Percentiles rank a stretch among this genome's conserved stretches.
These are phyloP conservation scores for Chlorella sp. DNA, from an alignment of 139 green algal species.

Conservation along the genomic window DNA sequence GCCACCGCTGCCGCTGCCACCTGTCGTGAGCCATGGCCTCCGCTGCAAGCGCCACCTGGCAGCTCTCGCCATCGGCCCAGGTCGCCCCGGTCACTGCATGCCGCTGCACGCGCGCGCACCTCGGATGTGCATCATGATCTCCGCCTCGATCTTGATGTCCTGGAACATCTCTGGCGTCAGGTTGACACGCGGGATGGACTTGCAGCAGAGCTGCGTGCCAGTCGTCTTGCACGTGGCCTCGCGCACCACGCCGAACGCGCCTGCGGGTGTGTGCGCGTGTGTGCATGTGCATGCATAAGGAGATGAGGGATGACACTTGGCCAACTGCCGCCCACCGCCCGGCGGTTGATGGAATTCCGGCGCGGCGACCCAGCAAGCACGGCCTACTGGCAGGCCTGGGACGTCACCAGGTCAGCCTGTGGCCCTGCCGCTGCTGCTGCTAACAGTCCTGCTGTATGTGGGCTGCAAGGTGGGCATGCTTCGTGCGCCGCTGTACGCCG, in stretches of 20 bases:
- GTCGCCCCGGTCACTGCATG: background rate
- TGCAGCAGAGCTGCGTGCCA: slow-evolving; percentile 6
- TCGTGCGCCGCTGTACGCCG: background rate
- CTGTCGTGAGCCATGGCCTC: background rate
- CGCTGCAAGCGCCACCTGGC: background rate
- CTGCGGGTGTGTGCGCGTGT: too few species aligned
- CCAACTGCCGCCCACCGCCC: background rate
- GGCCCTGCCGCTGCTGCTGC: background rate
- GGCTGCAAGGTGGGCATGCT: background rate
- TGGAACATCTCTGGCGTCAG: slow-evolving; percentile 1
- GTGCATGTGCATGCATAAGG: background rate
- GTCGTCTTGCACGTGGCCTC: background rate
- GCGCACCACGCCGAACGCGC: slow-evolving; percentile 10
- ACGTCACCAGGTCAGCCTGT: background rate
- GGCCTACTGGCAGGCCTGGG: background rate
- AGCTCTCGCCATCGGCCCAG: background rate
- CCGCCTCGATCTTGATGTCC: slow-evolving; percentile 12
- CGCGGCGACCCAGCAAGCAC: too few species aligned
- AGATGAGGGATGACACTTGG: background rate
- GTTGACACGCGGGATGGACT: slow-evolving; percentile 1
- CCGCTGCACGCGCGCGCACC: slow-evolving; percentile 8
- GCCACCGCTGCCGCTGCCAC: too few species aligned
- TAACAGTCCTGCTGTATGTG: background rate
- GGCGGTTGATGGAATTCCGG: background rate
- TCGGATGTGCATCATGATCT: slow-evolving; percentile 25